Percentiles rank a stretch among this genome's conserved stretches.
Evolutionary conservation across 2,329 filamentous ascomycete genomes (phyloP).

Genomic region (Stagonosporopsis chrysanthemi): DNA sequence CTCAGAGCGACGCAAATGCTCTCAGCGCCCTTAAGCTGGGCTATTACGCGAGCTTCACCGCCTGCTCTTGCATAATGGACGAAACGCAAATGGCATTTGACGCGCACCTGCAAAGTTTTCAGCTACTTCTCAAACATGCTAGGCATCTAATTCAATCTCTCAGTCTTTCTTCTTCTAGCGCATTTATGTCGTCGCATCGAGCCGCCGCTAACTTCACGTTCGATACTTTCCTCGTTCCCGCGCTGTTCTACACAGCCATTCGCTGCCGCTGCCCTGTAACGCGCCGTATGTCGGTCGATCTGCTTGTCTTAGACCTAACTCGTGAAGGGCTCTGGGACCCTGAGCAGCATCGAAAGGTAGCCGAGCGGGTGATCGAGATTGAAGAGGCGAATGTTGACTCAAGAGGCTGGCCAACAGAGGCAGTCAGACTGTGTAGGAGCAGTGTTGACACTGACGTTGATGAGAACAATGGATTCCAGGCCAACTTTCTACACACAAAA

Average conservation of each 20-base stretch:
- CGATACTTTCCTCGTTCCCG: conserved; percentile 21
- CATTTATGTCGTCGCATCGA: too few species aligned
- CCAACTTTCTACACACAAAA: conserved; percentile 11
- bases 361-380: conserved; percentile 31
- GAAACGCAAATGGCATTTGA: conserved; percentile 17
- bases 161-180: background rate
- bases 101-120: conserved; percentile 18
- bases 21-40: conserved; percentile 26
- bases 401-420: conserved; percentile 28
- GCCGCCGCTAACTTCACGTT: conserved; percentile 25
- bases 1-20: conserved; percentile 7
- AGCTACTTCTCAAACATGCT: conserved; percentile 18
- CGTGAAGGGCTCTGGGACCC: conserved; percentile 34
- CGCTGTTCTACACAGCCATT: conserved; percentile 19
- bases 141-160: conserved; percentile 19
- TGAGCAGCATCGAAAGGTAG: conserved; percentile 23
- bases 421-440: conserved; percentile 25
- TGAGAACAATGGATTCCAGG: conserved; percentile 25
- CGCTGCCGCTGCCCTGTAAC: conserved; percentile 28
- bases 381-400: conserved; percentile 30
- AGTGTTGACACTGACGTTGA: conserved; percentile 30
- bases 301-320: conserved; percentile 22
- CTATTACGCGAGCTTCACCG: conserved; percentile 21
- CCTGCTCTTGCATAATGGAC: conserved; percentile 18
- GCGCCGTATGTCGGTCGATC: conserved; percentile 26